A percentile compares a stretch with the other conserved stretches of the same genome.
These are phyloP conservation scores for Cucumis melo DNA, from an alignment of 306 rosid species.

Conservation along the genomic window DNA sequence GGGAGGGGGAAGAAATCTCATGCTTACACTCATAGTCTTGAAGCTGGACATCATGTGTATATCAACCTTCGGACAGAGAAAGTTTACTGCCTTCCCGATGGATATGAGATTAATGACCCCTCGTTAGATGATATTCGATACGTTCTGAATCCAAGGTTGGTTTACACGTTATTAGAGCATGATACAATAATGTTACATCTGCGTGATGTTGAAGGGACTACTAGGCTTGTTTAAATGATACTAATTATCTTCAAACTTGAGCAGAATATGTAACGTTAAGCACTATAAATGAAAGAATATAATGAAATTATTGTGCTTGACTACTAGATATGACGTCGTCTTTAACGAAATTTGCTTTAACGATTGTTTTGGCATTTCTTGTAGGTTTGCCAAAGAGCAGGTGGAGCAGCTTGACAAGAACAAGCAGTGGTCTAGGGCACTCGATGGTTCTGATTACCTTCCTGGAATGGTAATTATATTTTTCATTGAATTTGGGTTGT, in stretches of 20 bases:
- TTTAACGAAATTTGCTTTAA: not conserved
- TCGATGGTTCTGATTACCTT: conserved; percentile 97
- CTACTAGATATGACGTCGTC: not conserved
- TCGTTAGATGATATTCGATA: conserved; percentile 96
- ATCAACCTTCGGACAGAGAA: conserved; percentile 87
- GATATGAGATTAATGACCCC: conserved; percentile 92
- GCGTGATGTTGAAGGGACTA: not conserved
- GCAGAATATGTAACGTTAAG: not conserved
- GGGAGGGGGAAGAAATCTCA: conserved; percentile 95
- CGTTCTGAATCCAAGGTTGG: conserved; percentile 83
- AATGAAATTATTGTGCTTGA: not conserved
- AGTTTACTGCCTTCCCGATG: conserved; percentile 96
- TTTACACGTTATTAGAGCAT: not conserved
- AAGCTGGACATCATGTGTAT: conserved; percentile 94
- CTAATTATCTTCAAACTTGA: not conserved
- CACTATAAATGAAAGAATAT: not conserved
- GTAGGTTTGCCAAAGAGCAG: conserved; percentile 64
- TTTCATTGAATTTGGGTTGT: not conserved
- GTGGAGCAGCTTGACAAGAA: conserved; percentile 76
- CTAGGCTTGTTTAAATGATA: not conserved
- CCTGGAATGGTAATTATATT: conserved; percentile 80
- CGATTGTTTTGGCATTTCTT: not conserved
- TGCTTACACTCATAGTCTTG: conserved; percentile 97
- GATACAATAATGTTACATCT: not conserved
- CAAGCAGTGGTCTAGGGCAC: conserved; percentile 96